These are phyloP conservation scores for Talaromyces nanjingensis DNA, from an alignment of 495 filamentous ascomycete genomes.

Conservation along the genomic window DNA sequence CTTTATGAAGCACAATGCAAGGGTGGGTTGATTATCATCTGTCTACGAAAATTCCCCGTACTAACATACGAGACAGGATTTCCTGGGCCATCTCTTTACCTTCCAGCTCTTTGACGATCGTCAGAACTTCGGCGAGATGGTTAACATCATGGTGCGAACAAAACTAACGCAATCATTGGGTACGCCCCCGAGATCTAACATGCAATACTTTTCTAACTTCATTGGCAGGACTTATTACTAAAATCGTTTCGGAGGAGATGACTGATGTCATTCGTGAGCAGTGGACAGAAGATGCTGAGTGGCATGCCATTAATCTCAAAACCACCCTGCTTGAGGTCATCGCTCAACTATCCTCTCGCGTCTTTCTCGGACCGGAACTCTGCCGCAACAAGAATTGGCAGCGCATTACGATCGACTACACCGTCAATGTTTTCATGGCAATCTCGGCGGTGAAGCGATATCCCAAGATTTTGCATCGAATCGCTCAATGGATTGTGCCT, in stretches of 20 bases:
- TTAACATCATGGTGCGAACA: constrained; percentile 34
- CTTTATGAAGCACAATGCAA: background rate
- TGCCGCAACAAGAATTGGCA: constrained; percentile 52
- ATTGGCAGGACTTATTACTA: constrained; percentile 4
- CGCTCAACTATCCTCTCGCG: constrained; percentile 48
- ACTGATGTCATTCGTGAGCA: constrained; percentile 22
- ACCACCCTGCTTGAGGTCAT: constrained; percentile 38
- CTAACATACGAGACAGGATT: constrained; percentile 12
- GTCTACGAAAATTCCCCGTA: background rate
- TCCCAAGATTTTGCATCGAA: constrained; percentile 27
- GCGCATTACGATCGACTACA: constrained; percentile 49
- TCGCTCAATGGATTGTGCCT: constrained; percentile 33
- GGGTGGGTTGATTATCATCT: background rate
- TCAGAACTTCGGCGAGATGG: constrained; percentile 1
- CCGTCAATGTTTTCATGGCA: constrained; percentile 40
- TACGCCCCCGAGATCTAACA: background rate
- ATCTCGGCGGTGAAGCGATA: constrained; percentile 25
- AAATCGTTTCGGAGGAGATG: constrained; percentile 22
- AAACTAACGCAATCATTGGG: constrained; percentile 41
- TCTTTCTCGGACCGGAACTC: constrained; percentile 49
- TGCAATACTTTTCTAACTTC: background rate
- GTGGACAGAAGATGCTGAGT: constrained; percentile 17
- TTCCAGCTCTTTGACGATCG: constrained; percentile 35
- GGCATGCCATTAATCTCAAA: constrained; percentile 26
- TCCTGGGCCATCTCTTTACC: constrained; percentile 29